phyloP scores from a whole-genome alignment of 768 basidiomycete genomes.

The Botryobasidium botryosum region DNA sequence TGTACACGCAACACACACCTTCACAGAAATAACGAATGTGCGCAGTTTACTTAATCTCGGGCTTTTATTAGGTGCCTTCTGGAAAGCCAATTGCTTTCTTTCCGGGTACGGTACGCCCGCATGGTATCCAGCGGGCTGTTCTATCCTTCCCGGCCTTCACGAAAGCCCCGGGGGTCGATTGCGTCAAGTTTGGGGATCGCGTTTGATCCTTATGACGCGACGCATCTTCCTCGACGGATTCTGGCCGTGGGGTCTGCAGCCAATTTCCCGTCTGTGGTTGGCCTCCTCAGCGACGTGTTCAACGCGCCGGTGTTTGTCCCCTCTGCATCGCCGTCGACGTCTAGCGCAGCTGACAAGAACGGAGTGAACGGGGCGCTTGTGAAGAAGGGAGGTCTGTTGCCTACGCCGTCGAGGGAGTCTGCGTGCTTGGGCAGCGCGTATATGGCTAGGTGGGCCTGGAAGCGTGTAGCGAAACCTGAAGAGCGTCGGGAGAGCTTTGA shows the following conservation, averaged over 20 bases:
- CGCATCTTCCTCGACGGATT: constrained; percentile 45
- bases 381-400: too few relatives aligned
- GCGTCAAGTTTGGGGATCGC: constrained; percentile 33
- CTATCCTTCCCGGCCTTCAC: not conserved
- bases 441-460: constrained; percentile 76
- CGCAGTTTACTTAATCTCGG: not conserved
- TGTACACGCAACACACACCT: too few relatives aligned
- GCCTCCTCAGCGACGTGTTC: constrained; percentile 67
- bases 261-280: constrained; percentile 69
- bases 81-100: constrained; percentile 64
- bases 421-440: constrained; percentile 62
- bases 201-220: constrained; percentile 65
- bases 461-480: constrained; percentile 22
- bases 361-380: too few relatives aligned
- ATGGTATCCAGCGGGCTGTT: constrained; percentile 25
- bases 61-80: constrained; percentile 35
- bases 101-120: constrained; percentile 67
- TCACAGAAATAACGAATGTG: not conserved
- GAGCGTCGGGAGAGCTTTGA: constrained; percentile 43
- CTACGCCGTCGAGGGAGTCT: constrained; percentile 19
- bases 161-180: constrained; percentile 30
- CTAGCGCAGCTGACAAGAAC: too few relatives aligned
- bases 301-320: constrained; percentile 68
- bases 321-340: not conserved
- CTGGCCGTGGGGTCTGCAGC: constrained; percentile 65